These are phyloP conservation scores for Fusarium papillatum DNA, from an alignment of 2,329 filamentous ascomycete species.

Conservation along the genomic window DNA sequence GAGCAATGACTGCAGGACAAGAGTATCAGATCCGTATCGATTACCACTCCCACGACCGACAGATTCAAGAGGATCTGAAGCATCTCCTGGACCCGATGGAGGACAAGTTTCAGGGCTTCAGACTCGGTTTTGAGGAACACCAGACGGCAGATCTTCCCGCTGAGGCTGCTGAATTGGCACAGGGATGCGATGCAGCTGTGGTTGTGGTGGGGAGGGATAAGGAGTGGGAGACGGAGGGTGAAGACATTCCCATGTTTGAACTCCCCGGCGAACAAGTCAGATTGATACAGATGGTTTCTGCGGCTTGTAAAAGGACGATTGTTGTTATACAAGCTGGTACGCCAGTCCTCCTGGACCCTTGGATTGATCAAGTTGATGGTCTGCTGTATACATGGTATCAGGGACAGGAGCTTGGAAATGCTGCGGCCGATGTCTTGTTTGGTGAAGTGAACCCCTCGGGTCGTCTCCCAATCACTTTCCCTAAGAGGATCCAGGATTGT, in stretches of 20 bases:
- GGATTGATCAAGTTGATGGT: neutral
- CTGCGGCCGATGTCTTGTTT: neutral
- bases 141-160: neutral
- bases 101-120: neutral
- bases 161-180: neutral
- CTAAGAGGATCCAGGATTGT: neutral
- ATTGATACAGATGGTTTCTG: neutral
- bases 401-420: neutral
- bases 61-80: neutral
- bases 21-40: neutral
- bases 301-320: neutral
- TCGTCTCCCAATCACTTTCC: neutral
- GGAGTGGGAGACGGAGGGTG: conserved; percentile 4
- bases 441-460: neutral
- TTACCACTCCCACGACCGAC: neutral
- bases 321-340: neutral
- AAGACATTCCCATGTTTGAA: conserved; percentile 4
- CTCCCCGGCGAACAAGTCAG: neutral
- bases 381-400: neutral
- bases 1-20: neutral
- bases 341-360: neutral
- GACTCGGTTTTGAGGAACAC: neutral
- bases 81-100: neutral
- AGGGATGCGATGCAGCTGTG: neutral
- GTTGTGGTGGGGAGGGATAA: conserved; percentile 2